Conservation (phyloP, 768 basidiomycete genomes). For the Lactarius evosmus region DNA sequence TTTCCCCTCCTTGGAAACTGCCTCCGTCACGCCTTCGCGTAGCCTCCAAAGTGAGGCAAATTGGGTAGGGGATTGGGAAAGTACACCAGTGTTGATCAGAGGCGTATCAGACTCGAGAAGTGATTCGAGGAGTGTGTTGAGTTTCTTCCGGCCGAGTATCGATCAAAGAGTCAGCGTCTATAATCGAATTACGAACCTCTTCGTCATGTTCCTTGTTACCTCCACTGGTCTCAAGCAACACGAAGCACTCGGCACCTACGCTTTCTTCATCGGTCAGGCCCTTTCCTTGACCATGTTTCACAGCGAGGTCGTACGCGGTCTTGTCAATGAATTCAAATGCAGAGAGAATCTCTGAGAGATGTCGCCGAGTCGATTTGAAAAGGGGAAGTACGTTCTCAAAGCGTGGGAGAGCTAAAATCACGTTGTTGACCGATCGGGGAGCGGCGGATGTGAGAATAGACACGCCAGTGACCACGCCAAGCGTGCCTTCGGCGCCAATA, state of each 20-base stretch:
- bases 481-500: slow-evolving; percentile 95
- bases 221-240: slow-evolving; percentile 93
- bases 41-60: slow-evolving; percentile 88
- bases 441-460: slow-evolving; percentile 89
- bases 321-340: slow-evolving; percentile 97
- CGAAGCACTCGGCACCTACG: slow-evolving; percentile 80
- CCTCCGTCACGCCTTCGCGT: slow-evolving; percentile 90
- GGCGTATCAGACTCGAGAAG: slow-evolving; percentile 70
- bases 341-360: slow-evolving; percentile 91
- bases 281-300: slow-evolving; percentile 77
- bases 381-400: slow-evolving; percentile 86
- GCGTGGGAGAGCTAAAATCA: slow-evolving; percentile 83
- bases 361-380: slow-evolving; percentile 73
- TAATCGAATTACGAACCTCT: slow-evolving; percentile 51
- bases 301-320: slow-evolving; percentile 77
- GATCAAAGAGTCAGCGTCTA: slow-evolving; percentile 4
- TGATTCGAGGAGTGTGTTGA: slow-evolving; percentile 70
- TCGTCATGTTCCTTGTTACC: slow-evolving; percentile 90
- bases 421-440: slow-evolving; percentile 82
- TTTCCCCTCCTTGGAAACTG: slow-evolving; percentile 89
- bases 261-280: slow-evolving; percentile 72
- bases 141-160: slow-evolving; percentile 58
- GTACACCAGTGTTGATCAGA: slow-evolving; percentile 83
- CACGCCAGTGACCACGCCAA: slow-evolving; percentile 92
- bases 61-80: slow-evolving; percentile 88